A percentile compares a stretch with the other conserved stretches of the same genome.
These are phyloP conservation scores for Epithele typhae DNA, from an alignment of 768 basidiomycete species.

Conservation along the genomic window DNA sequence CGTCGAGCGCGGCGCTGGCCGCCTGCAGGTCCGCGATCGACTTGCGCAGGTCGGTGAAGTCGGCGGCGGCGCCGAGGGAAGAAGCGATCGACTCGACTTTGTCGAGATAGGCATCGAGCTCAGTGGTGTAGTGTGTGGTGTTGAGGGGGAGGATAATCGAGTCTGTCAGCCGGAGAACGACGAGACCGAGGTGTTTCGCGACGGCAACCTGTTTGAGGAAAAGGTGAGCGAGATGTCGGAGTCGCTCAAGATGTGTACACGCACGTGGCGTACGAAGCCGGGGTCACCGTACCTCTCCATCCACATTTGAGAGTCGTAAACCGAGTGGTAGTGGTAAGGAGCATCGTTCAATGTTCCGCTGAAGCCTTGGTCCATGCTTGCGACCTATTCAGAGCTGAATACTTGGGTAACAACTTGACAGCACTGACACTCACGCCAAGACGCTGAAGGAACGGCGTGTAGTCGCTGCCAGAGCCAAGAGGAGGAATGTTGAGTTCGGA, in stretches of 20 bases:
- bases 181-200: slow-evolving; percentile 53
- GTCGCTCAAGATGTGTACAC: slow-evolving; percentile 10
- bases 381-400: too few species aligned
- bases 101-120: slow-evolving; percentile 50
- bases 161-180: slow-evolving; percentile 47
- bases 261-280: slow-evolving; percentile 54
- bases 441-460: slow-evolving; percentile 84
- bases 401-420: too few species aligned
- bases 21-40: slow-evolving; percentile 44
- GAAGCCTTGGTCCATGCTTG: slow-evolving; percentile 36
- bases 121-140: slow-evolving; percentile 61
- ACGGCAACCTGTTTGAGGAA: slow-evolving; percentile 47
- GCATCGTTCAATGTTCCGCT: slow-evolving; percentile 34
- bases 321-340: slow-evolving; percentile 57
- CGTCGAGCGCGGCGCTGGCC: slow-evolving; percentile 53
- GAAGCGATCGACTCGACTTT: slow-evolving; percentile 28
- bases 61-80: slow-evolving; percentile 18
- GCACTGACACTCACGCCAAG: slow-evolving; percentile 60
- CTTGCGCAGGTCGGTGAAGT: slow-evolving; percentile 40
- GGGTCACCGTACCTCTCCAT: slow-evolving; percentile 61
- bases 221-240: not conserved
- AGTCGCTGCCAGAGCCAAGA: slow-evolving; percentile 86
- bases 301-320: slow-evolving; percentile 57
- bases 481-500: slow-evolving; percentile 41
- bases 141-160: slow-evolving; percentile 59